Percentiles rank a stretch among this genome's conserved stretches.
These are phyloP conservation scores for Saturnispora silvae DNA, from an alignment of 805 yeast genomes.

Conservation along the genomic window DNA sequence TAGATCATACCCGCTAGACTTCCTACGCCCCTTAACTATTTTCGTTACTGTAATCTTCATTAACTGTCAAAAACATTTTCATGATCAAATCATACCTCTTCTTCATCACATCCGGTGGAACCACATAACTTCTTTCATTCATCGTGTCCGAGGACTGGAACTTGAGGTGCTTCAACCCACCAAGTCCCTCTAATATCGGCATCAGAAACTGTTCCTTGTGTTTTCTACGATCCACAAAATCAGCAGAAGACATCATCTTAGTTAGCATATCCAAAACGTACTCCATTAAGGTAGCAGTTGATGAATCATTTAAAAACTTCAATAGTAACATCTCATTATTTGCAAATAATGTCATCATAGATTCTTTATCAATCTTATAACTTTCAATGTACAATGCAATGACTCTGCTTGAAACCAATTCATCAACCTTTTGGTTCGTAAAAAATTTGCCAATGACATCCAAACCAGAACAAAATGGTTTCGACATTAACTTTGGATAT, in stretches of 20 bases:
- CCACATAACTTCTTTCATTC: not conserved
- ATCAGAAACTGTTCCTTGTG: conserved; percentile 15
- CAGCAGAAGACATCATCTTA: conserved; percentile 22
- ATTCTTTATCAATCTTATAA: conserved; percentile 8
- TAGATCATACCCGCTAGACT: too few species aligned
- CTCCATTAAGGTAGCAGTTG: conserved; percentile 18
- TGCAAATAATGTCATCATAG: conserved; percentile 16
- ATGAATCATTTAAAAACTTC: conserved; percentile 17
- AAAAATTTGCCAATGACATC: conserved; percentile 16
- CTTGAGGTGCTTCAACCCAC: conserved; percentile 16
- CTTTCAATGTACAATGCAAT: conserved; percentile 14
- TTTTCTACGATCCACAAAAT: conserved; percentile 20
- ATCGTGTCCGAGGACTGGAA: conserved; percentile 12
- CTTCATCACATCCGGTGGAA: not conserved
- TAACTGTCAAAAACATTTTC: conserved; percentile 3
- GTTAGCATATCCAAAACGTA: conserved; percentile 17
- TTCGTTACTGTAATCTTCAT: not conserved
- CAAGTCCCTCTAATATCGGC: conserved; percentile 16
- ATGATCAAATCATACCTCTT: not conserved
- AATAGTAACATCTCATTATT: conserved; percentile 14
- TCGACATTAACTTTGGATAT: conserved; percentile 7
- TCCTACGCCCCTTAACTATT: too few species aligned
- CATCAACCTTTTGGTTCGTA: conserved; percentile 17
- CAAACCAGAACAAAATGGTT: conserved; percentile 14
- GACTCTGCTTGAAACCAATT: conserved; percentile 18